Evolutionary conservation across 805 yeast species (phyloP).

Genomic region (Lachancea cidri): DNA sequence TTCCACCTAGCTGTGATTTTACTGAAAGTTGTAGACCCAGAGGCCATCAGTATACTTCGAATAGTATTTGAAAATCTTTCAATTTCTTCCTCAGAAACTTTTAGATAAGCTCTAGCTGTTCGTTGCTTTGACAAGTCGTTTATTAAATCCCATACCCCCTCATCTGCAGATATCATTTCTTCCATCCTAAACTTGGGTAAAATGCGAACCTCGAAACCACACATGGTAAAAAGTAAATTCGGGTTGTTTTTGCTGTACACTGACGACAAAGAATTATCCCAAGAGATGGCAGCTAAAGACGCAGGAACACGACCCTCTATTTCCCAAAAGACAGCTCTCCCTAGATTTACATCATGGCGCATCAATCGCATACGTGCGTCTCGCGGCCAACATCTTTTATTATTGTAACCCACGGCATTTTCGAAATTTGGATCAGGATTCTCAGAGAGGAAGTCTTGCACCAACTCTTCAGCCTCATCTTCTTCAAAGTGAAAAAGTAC

Average conservation of each 20-base stretch:
- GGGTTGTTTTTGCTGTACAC: constrained; percentile 91
- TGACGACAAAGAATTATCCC: constrained; percentile 80
- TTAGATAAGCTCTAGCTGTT: constrained; percentile 81
- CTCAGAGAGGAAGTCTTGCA: constrained; percentile 70
- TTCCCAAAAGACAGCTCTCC: constrained; percentile 92
- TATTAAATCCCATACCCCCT: constrained; percentile 88
- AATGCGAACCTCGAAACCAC: constrained; percentile 92
- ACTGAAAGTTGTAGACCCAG: constrained; percentile 93
- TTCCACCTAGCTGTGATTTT: constrained; percentile 96
- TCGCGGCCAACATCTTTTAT: constrained; percentile 90
- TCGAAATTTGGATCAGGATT: constrained; percentile 93
- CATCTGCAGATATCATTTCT: constrained; percentile 53
- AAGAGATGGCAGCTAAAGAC: constrained; percentile 63
- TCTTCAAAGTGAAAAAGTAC: constrained; percentile 70
- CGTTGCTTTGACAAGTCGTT: constrained; percentile 71
- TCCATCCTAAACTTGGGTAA: constrained; percentile 63
- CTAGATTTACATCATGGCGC: constrained; percentile 87
- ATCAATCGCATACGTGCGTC: constrained; percentile 87
- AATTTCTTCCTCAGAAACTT: constrained; percentile 77
- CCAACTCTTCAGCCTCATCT: constrained; percentile 68
- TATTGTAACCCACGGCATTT: constrained; percentile 78
- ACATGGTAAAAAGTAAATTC: constrained; percentile 80
- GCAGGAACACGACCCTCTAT: constrained; percentile 71
- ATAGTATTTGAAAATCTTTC: constrained; percentile 77
- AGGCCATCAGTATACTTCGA: constrained; percentile 86